A percentile compares a stretch with the other conserved stretches of the same genome.
These are phyloP conservation scores for Phoenix roebelenii DNA, from an alignment of 176 grass and related monocot species.

Conservation along the genomic window DNA sequence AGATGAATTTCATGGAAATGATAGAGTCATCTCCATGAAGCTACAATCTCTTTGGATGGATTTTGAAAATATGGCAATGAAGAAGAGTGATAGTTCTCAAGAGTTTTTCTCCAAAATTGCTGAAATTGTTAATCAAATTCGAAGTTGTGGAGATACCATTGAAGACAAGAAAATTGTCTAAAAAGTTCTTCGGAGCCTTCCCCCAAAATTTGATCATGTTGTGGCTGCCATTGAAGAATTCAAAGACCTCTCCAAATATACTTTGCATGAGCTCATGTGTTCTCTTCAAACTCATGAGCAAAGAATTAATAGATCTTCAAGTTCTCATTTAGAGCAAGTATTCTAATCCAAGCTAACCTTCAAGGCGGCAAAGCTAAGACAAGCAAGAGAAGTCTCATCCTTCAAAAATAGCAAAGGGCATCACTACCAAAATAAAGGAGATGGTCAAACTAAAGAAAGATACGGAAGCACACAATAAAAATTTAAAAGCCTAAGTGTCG, in stretches of 20 bases:
- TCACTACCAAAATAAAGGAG: no score
- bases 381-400: no score
- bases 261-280: not conserved
- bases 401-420: no score
- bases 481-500: no score
- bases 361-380: no score
- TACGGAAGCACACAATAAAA: no score
- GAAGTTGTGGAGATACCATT: not conserved
- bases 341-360: no score
- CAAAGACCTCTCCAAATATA: not conserved
- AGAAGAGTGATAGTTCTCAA: not conserved
- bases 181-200: not conserved
- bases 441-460: no score
- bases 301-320: not conserved
- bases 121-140: not conserved
- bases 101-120: not conserved
- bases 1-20: not conserved
- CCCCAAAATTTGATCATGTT: constrained; percentile 4
- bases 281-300: constrained; percentile 5
- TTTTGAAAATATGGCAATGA: not conserved
- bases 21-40: not conserved
- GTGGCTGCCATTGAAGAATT: constrained; percentile 1
- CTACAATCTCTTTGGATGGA: not conserved
- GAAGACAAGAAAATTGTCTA: not conserved
- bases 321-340: no score